Base-by-base conservation (phyloP, 805 yeast genomes). In the Kuraishia ogatae region DNA sequence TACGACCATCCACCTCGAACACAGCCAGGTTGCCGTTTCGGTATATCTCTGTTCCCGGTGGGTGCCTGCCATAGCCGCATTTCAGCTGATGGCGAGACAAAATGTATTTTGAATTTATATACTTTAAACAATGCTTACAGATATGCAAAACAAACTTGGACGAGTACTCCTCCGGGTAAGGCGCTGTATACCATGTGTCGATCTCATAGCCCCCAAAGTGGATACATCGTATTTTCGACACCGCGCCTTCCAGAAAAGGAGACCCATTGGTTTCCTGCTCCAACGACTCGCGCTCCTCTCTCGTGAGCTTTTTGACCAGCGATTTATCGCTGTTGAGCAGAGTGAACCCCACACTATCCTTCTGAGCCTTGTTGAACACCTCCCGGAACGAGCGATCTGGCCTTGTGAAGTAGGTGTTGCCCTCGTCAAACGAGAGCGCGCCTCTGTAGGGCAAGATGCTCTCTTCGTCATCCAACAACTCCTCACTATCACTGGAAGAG, bases 11-110 rank as follows among this genome's bases (percentile, higher is more conserved):
- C 20, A 94, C 84, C 68, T 94, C 98, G 81, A 92, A 94, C 46
- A 94, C 78, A 50, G 96, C 82, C 22, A 84, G 74, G 55, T 73
- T 74, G 59, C 77, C 67, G 60, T 87, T 87, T 54, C 97, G 77
- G 64, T 94, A 94, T 23, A 93, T 88, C 63, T 93, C 97, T 65
- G 83, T 83, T 0, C 98, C 98, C 0, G 97, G 97, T 1, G 98
- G 98, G 60, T 80, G 84, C 51, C 71, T 72, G 53, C 71, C 67
- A 47, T 79, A 70, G 29, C 77, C 78, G 68, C 98, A 94, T 65
- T 93, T 92, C 57, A 82, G 61, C 57, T 73, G 75, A 68, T 94
- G 99, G 26, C 98, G 75, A 60, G 77, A 73, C 53, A 81, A 76
- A 0, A 85, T 81, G 60, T 78, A 83, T 17, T 86, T 83, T 0